Evolutionary conservation across 2,329 filamentous ascomycete species (phyloP).

Genomic region (Pseudopithomyces chartarum): DNA sequence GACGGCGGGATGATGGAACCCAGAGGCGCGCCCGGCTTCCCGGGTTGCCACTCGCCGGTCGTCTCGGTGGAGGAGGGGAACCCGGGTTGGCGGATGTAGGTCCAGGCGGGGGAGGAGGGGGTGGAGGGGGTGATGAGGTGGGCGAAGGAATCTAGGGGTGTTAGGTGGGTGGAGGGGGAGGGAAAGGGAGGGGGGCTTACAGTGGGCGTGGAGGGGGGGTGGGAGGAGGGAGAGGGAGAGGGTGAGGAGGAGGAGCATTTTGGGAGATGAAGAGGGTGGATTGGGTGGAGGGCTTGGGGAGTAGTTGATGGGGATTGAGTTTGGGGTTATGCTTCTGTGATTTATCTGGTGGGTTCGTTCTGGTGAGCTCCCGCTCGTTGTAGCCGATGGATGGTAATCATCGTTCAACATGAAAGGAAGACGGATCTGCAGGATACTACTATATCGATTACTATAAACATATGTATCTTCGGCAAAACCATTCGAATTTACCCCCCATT

Average conservation of each 20-base stretch:
- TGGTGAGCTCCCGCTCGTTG: no score
- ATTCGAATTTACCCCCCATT: no score
- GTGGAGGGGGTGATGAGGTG: not conserved
- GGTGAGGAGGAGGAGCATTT: no score
- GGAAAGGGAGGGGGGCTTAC: not conserved
- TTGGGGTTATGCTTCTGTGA: no score
- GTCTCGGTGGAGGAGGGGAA: not conserved
- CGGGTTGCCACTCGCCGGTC: not conserved
- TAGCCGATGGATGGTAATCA: no score
- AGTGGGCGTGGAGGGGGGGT: not conserved
- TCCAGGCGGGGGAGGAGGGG: not conserved
- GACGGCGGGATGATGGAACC: not conserved
- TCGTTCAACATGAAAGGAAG: no score
- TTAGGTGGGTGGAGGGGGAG: not conserved
- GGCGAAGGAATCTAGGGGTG: not conserved
- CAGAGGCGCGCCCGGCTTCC: not conserved
- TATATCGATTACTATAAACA: no score
- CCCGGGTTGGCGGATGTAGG: not conserved
- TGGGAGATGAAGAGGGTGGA: not conserved
- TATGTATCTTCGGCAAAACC: no score
- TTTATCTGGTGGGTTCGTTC: no score
- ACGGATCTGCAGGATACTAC: no score
- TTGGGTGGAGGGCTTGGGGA: not conserved
- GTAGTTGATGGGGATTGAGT: no score
- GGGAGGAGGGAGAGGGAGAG: not conserved